phyloP scores from a whole-genome alignment of 1,284 basidiomycete genomes.

The Leccinum subfulvum region DNA sequence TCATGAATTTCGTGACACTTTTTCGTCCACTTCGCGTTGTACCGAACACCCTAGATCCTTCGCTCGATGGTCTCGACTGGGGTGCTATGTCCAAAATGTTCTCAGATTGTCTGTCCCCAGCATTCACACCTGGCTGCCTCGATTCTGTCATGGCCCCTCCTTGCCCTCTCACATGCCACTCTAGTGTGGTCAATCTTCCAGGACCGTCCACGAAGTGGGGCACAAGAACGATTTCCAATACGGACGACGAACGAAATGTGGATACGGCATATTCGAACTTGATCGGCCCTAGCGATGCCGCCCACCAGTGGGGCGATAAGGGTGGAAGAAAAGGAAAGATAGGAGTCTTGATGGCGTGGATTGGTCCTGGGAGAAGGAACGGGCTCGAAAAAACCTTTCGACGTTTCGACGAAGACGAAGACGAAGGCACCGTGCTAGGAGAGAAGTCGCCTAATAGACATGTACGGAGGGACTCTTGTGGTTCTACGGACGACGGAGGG shows the following conservation, averaged over 20 bases:
- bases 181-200: constrained; percentile 11
- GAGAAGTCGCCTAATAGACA: neutral
- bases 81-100: constrained; percentile 69
- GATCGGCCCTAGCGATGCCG: constrained; percentile 49
- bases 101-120: constrained; percentile 44
- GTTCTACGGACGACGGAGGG: constrained; percentile 43
- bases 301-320: constrained; percentile 53
- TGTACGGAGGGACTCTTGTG: constrained; percentile 36
- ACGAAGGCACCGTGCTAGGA: neutral
- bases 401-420: neutral
- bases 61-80: constrained; percentile 66
- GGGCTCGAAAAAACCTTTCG: constrained; percentile 28
- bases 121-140: constrained; percentile 10
- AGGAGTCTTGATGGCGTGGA: constrained; percentile 42
- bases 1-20: constrained; percentile 73
- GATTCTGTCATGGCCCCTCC: constrained; percentile 22
- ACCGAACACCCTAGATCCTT: constrained; percentile 76
- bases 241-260: constrained; percentile 23
- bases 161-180: constrained; percentile 21
- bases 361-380: constrained; percentile 34
- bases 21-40: constrained; percentile 75
- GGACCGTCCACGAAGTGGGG: constrained; percentile 15
- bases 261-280: constrained; percentile 61
- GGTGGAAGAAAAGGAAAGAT: constrained; percentile 45
- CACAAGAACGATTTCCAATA: neutral